Evolutionary conservation across 2,329 filamentous ascomycete genomes (phyloP), one percentile per base, ranked within the genome.

Genomic region (Cladosporium austrohemisphaericum): DNA sequence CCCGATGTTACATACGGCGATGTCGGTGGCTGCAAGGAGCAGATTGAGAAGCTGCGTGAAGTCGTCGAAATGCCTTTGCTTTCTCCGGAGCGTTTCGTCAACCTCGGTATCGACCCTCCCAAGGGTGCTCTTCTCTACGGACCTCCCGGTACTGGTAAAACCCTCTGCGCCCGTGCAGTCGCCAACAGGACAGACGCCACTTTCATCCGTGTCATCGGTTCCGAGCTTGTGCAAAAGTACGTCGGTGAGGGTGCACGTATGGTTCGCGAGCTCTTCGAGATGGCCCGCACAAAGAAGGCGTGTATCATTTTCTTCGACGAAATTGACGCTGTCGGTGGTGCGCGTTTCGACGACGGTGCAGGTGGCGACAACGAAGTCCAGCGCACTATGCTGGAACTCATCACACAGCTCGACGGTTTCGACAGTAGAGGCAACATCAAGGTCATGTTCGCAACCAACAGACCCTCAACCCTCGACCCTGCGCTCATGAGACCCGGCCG

Each of bases 251-350:
- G 93, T 67, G 93, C 94, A 4, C 83, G 94, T 62, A 98, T 98
- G 93, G 93, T 98, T 16, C 85, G 93, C 63, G 93, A 98, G 74
- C 81, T 98, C 2, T 98, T 98, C 69, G 93, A 98, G 75, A 98
- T 98, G 93, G 93, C 93, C 8, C 84, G 93, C 61, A 97, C 93
- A 50, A 98, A 98, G 81, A 98, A 98, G 75, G 93, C 93, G 1
- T 98, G 93, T 72, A 98, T 98, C 67, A 98, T 98, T 74, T 98
- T 98, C 83, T 95, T 95, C 65, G 93, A 98, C 68, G 93, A 98
- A 75, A 93, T 97, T 55, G 92, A 97, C 69, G 92, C 92, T 41
- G 88, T 97, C 49, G 92, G 92, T 66, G 92, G 92, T 60, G 92
- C 92, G 31, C 88, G 92, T 70, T 96, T 97, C 67, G 92, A 97